Base-by-base conservation (phyloP, 495 filamentous ascomycete species). In the Penicillium ochrochloron region DNA sequence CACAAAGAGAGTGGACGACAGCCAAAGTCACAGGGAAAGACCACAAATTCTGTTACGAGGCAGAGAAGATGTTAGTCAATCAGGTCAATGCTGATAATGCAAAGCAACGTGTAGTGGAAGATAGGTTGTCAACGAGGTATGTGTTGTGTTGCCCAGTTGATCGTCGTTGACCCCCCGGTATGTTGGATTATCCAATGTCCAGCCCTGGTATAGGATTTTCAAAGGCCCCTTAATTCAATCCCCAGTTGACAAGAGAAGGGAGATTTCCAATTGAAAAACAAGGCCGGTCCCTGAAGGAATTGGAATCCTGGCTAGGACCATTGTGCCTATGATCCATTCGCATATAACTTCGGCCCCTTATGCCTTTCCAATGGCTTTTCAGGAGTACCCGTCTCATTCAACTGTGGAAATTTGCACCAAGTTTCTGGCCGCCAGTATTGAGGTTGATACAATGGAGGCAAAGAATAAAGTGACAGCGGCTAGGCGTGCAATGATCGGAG, bases 131-230 rank as follows among this genome's bases (percentile, higher is more conserved):
- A 42, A 55, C 35, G 44, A 65, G 57, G 71, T 71, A 71, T 73
- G 68, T 68, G 70, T 33, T 68, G 70, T 33, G 31, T 66, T 73
- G 71, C 68, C 66, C 60, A 48, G 69, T 62, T 59, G 64, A 65
- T 69, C 63, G 19, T 66, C 59, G n/a, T 35, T 34, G 29, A 63
- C 29, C 51, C 35, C 37, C 9, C 60, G 63, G 69, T 54, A 70
- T 72, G 67, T 65, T 29, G 1, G 39, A 61, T 48, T 25, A 42
- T 58, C 35, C 39, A 33, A 70, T 70, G 63, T 67, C 35, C 37
- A 60, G 34, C 42, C 53, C 51, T 50, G 35, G 63, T 62, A 63
- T 56, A 64, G 27, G 61, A 66, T 63, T 59, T 66, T 66, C 67
- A 59, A 34, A 14, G 19, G 59, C 66, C 71, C 71, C 63, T 70